Conservation (phyloP, 495 filamentous ascomycete genomes). For the Chlorociboria aeruginascens region DNA sequence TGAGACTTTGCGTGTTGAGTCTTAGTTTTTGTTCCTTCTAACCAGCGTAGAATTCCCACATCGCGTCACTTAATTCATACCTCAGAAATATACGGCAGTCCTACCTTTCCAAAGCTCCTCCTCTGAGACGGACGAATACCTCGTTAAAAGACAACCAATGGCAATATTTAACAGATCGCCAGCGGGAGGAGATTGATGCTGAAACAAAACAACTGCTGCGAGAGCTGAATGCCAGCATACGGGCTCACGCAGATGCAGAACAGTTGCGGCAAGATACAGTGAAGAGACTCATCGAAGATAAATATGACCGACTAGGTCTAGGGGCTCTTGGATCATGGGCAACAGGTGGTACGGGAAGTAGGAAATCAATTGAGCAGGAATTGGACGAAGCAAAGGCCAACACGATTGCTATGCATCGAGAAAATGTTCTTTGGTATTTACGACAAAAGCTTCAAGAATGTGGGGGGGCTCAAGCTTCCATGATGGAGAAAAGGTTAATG, state of each 20-base stretch:
- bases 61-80: slow-evolving; percentile 60
- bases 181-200: slow-evolving; percentile 73
- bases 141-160: slow-evolving; percentile 32
- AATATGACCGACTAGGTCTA: slow-evolving; percentile 43
- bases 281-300: slow-evolving; percentile 50
- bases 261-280: slow-evolving; percentile 65
- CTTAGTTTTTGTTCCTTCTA: neutral
- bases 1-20: slow-evolving; percentile 28
- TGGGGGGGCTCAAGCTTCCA: slow-evolving; percentile 63
- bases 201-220: slow-evolving; percentile 72
- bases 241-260: slow-evolving; percentile 68
- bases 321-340: slow-evolving; percentile 64
- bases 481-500: slow-evolving; percentile 82
- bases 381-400: slow-evolving; percentile 55
- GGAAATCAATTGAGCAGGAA: slow-evolving; percentile 48
- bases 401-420: slow-evolving; percentile 50
- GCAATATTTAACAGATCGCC: slow-evolving; percentile 48
- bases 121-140: slow-evolving; percentile 31
- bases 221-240: slow-evolving; percentile 66
- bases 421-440: slow-evolving; percentile 75
- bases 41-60: slow-evolving; percentile 62
- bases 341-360: slow-evolving; percentile 32
- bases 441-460: slow-evolving; percentile 61
- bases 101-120: slow-evolving; percentile 71
- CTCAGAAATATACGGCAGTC: slow-evolving; percentile 74